Conservation (phyloP, 805 yeast genomes). For the Blastobotrys parvus region DNA sequence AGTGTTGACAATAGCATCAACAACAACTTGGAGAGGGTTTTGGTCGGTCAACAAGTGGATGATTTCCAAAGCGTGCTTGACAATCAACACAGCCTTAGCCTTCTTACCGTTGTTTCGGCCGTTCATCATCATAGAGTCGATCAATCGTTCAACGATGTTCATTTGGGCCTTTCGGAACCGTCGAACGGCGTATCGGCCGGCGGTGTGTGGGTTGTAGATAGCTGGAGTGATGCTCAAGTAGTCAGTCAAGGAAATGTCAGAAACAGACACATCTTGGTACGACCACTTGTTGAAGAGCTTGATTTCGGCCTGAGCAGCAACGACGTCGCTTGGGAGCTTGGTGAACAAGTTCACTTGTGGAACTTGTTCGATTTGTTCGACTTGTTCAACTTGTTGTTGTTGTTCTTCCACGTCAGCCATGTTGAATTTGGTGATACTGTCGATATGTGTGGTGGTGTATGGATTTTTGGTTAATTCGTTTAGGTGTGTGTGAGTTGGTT, state of each 20-base stretch:
- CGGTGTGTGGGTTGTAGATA: constrained; percentile 97
- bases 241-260: constrained; percentile 97
- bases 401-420: constrained; percentile 18
- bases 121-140: constrained; percentile 99
- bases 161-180: constrained; percentile 99
- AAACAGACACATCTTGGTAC: constrained; percentile 93
- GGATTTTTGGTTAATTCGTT: not conserved
- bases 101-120: constrained; percentile 99
- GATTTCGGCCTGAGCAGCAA: constrained; percentile 80
- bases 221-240: constrained; percentile 98
- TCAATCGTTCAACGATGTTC: constrained; percentile 98
- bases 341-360: constrained; percentile 72
- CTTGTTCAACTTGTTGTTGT: constrained; percentile 4
- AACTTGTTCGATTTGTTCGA: constrained; percentile 10
- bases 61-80: constrained; percentile 98
- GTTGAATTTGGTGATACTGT: constrained; percentile 1
- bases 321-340: constrained; percentile 93
- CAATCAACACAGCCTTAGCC: constrained; percentile 99
- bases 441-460: too few species aligned
- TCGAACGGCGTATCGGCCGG: constrained; percentile 99
- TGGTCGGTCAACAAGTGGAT: constrained; percentile 94
- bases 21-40: constrained; percentile 98
- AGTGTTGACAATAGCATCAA: constrained; percentile 98
- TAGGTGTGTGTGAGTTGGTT: not conserved
- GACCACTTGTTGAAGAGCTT: constrained; percentile 99